Conservation (phyloP, 2,329 filamentous ascomycete species). For the Fusarium metavorans region DNA sequence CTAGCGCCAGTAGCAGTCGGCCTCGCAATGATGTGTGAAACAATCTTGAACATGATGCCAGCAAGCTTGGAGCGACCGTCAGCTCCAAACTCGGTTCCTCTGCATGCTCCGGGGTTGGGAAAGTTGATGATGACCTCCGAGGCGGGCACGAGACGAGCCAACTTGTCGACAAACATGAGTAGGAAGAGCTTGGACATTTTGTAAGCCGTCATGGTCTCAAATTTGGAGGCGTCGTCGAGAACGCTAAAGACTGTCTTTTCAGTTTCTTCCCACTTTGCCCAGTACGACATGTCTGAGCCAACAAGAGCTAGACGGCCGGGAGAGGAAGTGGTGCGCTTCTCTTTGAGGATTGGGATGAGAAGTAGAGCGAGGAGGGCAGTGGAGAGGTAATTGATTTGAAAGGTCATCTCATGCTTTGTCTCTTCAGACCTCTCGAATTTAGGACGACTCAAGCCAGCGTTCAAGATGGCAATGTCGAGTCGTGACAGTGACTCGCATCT, state of each 20-base stretch:
- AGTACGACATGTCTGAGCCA: slow-evolving; percentile 47
- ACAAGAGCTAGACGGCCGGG: slow-evolving; percentile 47
- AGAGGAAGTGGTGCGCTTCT: slow-evolving; percentile 29
- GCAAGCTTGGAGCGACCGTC: slow-evolving; percentile 41
- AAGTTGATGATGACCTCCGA: slow-evolving; percentile 60
- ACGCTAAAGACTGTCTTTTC: slow-evolving; percentile 41
- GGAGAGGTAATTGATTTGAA: slow-evolving; percentile 57
- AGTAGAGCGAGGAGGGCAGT: slow-evolving; percentile 49
- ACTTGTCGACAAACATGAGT: slow-evolving; percentile 52
- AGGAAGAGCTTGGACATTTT: slow-evolving; percentile 49
- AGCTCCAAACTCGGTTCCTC: slow-evolving; percentile 57
- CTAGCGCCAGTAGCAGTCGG: slow-evolving; percentile 30
- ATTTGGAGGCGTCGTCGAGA: slow-evolving; percentile 32
- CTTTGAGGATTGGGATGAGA: slow-evolving; percentile 49
- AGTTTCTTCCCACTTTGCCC: slow-evolving; percentile 36
- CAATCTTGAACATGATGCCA: slow-evolving; percentile 21
- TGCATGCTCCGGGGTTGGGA: slow-evolving; percentile 59
- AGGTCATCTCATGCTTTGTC: slow-evolving; percentile 54
- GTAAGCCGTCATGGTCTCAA: slow-evolving; percentile 28
- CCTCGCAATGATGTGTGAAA: slow-evolving; percentile 23
- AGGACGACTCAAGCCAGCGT: slow-evolving; percentile 54
- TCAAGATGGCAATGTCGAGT: slow-evolving; percentile 61
- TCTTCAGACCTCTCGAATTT: slow-evolving; percentile 44
- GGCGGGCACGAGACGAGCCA: slow-evolving; percentile 51
- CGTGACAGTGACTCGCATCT: slow-evolving; percentile 49